Evolutionary conservation across 179 eudicot genomes (phyloP).

Genomic region (Sideroxylon spinosum): DNA sequence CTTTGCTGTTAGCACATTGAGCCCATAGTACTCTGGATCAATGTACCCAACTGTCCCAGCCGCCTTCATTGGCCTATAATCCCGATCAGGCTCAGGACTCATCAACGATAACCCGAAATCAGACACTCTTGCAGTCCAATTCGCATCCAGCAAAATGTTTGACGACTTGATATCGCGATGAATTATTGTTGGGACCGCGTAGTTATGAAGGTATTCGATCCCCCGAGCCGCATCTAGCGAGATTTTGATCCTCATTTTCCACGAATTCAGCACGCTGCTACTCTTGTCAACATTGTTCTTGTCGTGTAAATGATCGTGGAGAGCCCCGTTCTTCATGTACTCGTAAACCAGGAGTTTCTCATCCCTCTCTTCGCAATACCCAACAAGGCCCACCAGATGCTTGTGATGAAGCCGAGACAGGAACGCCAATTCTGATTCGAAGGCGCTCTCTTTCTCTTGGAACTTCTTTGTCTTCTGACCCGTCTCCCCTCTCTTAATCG

Average conservation of each 20-base stretch:
- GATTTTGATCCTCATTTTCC: slow-evolving; percentile 80
- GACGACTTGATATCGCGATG: slow-evolving; percentile 89
- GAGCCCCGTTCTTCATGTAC: slow-evolving; percentile 82
- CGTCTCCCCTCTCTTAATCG: slow-evolving; percentile 75
- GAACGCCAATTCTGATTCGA: slow-evolving; percentile 79
- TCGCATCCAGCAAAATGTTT: slow-evolving; percentile 67
- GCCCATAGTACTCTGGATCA: slow-evolving; percentile 83
- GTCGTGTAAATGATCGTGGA: slow-evolving; percentile 71
- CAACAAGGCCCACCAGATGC: slow-evolving; percentile 84
- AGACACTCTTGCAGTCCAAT: slow-evolving; percentile 89
- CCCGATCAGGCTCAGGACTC: slow-evolving; percentile 50
- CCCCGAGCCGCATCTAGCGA: slow-evolving; percentile 83
- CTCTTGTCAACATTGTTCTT: slow-evolving; percentile 55
- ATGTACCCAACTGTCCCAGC: slow-evolving; percentile 93
- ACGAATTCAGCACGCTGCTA: slow-evolving; percentile 53
- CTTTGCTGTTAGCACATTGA: slow-evolving; percentile 75
- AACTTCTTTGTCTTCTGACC: slow-evolving; percentile 49
- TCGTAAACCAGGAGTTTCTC: slow-evolving; percentile 84
- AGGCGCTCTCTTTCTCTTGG: slow-evolving; percentile 84
- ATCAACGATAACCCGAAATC: slow-evolving; percentile 80
- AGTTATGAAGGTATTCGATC: slow-evolving; percentile 80
- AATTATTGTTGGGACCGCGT: slow-evolving; percentile 89
- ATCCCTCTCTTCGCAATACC: slow-evolving; percentile 80
- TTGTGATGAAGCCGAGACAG: slow-evolving; percentile 82
- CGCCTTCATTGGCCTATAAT: slow-evolving; percentile 55